phyloP scores from a whole-genome alignment of 2,329 filamentous ascomycete genomes.

The Diaporthe aspalathi region DNA sequence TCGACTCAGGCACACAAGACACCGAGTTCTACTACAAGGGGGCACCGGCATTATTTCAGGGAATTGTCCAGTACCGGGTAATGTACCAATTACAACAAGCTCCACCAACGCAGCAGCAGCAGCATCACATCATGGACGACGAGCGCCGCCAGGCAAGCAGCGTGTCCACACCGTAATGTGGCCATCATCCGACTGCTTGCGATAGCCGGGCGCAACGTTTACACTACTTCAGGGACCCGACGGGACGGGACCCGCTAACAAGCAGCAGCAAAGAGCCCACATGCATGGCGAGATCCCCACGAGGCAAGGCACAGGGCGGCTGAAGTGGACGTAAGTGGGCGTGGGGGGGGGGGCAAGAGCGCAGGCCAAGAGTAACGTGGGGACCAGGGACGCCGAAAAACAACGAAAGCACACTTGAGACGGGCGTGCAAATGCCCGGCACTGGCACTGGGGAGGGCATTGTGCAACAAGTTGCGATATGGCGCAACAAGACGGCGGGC shows the following conservation, averaged over 20 bases:
- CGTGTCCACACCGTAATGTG: background rate
- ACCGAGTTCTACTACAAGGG: background rate
- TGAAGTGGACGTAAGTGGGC: background rate
- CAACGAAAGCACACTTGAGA: background rate
- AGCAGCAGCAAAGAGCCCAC: constrained; percentile 21
- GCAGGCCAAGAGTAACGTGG: background rate
- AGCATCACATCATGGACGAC: background rate
- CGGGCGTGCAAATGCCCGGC: background rate
- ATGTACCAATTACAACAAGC: background rate
- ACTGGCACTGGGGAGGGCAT: constrained; percentile 31
- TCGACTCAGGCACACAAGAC: background rate
- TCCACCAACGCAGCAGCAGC: background rate
- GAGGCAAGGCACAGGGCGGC: background rate
- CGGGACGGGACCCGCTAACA: background rate
- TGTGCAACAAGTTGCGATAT: constrained; percentile 39
- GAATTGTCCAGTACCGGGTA: background rate
- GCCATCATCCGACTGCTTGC: constrained; percentile 15
- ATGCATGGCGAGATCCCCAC: constrained; percentile 16
- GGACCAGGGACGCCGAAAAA: background rate
- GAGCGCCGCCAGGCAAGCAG: background rate
- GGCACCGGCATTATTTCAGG: background rate
- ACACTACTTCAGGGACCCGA: no score
- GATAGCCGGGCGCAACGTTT: constrained; percentile 9
- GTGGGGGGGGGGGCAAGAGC: background rate
- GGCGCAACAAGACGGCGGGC: constrained; percentile 33